Base-by-base conservation (phyloP, 305 asterid genomes). In the Solanum aculeatissimum region DNA sequence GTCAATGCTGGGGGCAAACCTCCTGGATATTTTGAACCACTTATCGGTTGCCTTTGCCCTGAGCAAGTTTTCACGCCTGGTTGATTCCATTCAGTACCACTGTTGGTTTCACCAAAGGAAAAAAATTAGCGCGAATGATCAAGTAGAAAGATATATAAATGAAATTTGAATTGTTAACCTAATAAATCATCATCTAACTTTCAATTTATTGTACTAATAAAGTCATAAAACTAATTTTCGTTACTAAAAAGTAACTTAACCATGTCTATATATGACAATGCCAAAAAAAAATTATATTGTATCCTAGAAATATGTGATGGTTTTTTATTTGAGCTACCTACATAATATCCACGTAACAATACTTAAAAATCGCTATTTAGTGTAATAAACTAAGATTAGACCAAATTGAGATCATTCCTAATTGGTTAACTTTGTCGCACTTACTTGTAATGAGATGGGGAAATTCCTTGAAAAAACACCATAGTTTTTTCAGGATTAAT, bases 401-500 rank as follows among this genome's bases (percentile, higher is more conserved):
- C 16, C 18, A 12, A 62, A 21, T 21, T 2, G 23, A 9, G 68
- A 2, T 3, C 29, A 5, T 16, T 2, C 9, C 15, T 27, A 14
- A 32, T 66, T 66, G 72, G 21, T 65, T 23, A 65, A 35, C 15
- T 40, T 2, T 72, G 32, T 23, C 1, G n/a, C 77, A 75, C 82
- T 91, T 90, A 92, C 98, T 95, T 93, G 94, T 95, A 95, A 85
- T 95, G 99, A 40, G 97, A 92, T 7, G 99, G 98, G 47, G 99
- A 95, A 54, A 95, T 94, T 19, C 99, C 99, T 84, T 95, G 98
- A 87, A 94, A 95, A 91, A 94, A 92, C 72, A 95, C 91, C n/a
- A 81, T 86, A 66, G 97, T 90, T 47, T 83, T 92, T 82, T 90
- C 49, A 29, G 97, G 98, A 85, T 95, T 92, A 83, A 95, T 83